These are phyloP conservation scores for Sicyos baderoa DNA, from an alignment of 306 rosid genomes.

Conservation along the genomic window DNA sequence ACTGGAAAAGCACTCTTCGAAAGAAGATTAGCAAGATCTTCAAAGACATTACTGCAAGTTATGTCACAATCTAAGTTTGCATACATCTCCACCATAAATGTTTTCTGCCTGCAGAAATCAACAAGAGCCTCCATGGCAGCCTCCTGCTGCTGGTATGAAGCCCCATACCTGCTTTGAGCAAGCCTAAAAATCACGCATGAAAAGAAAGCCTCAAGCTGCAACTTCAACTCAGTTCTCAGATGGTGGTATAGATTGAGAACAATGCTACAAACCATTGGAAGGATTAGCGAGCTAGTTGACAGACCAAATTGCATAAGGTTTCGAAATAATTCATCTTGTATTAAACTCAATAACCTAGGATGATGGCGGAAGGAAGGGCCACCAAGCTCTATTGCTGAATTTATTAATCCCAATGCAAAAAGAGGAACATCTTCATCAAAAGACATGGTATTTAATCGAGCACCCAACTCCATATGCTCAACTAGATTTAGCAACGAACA, in stretches of 20 bases:
- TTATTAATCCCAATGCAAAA: constrained; percentile 80
- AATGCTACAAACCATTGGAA: constrained; percentile 75
- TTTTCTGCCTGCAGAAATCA: constrained; percentile 85
- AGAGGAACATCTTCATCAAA: constrained; percentile 95
- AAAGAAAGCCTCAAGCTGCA: constrained; percentile 91
- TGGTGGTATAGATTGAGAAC: constrained; percentile 83
- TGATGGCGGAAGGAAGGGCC: constrained; percentile 77
- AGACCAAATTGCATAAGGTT: constrained; percentile 38
- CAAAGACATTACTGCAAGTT: constrained; percentile 93
- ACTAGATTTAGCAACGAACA: constrained; percentile 77
- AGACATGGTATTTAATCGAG: constrained; percentile 68
- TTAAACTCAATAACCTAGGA: constrained; percentile 33
- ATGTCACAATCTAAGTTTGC: constrained; percentile 90
- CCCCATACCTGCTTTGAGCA: constrained; percentile 77
- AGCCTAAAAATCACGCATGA: constrained; percentile 85
- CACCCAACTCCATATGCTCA: constrained; percentile 60
- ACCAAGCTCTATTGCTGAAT: constrained; percentile 85
- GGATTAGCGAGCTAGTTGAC: constrained; percentile 72
- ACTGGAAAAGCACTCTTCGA: constrained; percentile 91
- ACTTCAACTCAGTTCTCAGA: constrained; percentile 69
- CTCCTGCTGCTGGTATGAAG: constrained; percentile 90
- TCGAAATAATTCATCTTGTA: constrained; percentile 43
- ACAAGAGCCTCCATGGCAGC: constrained; percentile 93
- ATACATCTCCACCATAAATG: constrained; percentile 91
- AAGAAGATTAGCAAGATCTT: constrained; percentile 79